Conservation (phyloP, 139 green algal species). For the Trebouxia sp. region DNA sequence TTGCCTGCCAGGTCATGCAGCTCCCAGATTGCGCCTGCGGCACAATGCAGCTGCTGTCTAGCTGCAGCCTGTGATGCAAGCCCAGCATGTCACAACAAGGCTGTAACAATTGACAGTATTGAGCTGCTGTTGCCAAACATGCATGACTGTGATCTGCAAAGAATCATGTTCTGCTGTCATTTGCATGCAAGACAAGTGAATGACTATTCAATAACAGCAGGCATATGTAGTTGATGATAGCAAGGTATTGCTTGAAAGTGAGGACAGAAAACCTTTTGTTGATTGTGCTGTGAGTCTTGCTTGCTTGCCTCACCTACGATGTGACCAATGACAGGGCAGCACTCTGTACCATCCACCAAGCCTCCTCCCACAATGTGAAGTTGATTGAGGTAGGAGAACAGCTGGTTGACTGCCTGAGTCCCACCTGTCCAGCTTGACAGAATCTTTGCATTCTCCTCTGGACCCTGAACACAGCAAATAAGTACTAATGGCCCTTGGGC, state of each 20-base stretch:
- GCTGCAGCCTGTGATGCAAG: background rate
- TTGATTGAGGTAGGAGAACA: constrained; percentile 18
- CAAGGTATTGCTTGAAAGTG: background rate
- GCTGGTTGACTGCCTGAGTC: background rate
- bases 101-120: background rate
- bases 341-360: constrained; percentile 29
- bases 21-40: constrained; percentile 40
- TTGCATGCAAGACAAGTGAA: too few relatives aligned
- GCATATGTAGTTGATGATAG: background rate
- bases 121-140: too few relatives aligned
- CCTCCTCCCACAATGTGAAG: constrained; percentile 31
- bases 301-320: constrained; percentile 18
- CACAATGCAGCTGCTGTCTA: background rate
- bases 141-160: too few relatives aligned
- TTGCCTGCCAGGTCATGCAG: constrained; percentile 25
- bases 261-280: background rate
- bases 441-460: constrained; percentile 26
- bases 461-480: background rate
- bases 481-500: background rate
- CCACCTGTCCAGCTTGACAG: constrained; percentile 29
- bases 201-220: too few relatives aligned
- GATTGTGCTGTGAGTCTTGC: background rate
- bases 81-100: background rate
- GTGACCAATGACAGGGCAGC: constrained; percentile 28
- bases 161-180: too few relatives aligned